phyloP scores from a whole-genome alignment of 768 basidiomycete species.

The Lactifluus subvellereus region DNA sequence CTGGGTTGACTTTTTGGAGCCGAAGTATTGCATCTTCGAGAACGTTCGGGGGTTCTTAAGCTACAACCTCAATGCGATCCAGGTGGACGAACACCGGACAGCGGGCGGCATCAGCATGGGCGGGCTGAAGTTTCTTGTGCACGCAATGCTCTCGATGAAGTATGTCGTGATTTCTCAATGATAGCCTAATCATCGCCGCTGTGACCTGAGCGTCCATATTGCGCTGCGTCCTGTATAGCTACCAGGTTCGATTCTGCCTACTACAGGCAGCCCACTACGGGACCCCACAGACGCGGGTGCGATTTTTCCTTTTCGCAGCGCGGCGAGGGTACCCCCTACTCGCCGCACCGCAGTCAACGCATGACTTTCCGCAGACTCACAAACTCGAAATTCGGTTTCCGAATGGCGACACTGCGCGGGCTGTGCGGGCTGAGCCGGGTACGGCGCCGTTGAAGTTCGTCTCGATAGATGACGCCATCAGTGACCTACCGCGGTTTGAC shows the following conservation, averaged over 20 bases:
- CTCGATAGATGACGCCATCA: slow-evolving; percentile 65
- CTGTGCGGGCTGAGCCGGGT: slow-evolving; percentile 44
- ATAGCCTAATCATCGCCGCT: neutral
- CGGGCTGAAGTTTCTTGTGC: slow-evolving; percentile 60
- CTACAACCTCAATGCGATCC: slow-evolving; percentile 36
- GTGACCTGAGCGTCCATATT: neutral
- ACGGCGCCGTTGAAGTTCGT: slow-evolving; percentile 46
- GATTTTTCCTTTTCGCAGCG: slow-evolving; percentile 46
- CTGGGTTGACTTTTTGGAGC: slow-evolving; percentile 39
- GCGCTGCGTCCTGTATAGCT: slow-evolving; percentile 29
- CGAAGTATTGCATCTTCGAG: slow-evolving; percentile 43
- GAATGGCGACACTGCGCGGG: slow-evolving; percentile 35
- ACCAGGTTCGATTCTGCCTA: slow-evolving; percentile 40
- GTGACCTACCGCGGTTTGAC: slow-evolving; percentile 66
- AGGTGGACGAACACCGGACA: slow-evolving; percentile 38
- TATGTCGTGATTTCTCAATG: slow-evolving; percentile 29
- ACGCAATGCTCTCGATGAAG: slow-evolving; percentile 62
- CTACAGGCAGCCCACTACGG: slow-evolving; percentile 47
- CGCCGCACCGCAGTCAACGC: slow-evolving; percentile 39
- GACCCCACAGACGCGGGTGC: slow-evolving; percentile 41
- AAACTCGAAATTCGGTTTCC: slow-evolving; percentile 48
- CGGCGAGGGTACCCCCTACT: slow-evolving; percentile 35
- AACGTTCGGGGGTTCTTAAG: slow-evolving; percentile 44
- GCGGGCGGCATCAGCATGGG: slow-evolving; percentile 68
- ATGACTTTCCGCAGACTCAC: slow-evolving; percentile 37